A percentile compares a stretch with the other conserved stretches of the same genome.
Conservation (phyloP, 2,329 filamentous ascomycete genomes). For the Capronia americana region DNA sequence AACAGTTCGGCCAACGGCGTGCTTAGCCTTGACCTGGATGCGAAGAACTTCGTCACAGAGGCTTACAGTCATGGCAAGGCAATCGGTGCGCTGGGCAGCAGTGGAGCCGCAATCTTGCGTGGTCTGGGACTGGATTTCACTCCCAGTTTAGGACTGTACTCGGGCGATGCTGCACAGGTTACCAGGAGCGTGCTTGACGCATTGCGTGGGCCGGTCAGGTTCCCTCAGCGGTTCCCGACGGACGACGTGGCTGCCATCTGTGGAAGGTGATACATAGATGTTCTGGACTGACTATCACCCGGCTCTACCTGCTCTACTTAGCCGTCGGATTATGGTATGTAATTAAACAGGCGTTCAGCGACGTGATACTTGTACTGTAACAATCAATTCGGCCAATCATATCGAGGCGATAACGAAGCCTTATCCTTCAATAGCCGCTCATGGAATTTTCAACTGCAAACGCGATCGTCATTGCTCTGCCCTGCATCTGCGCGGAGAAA, state of each 20-base stretch:
- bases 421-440: background rate
- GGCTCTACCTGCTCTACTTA: background rate
- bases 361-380: background rate
- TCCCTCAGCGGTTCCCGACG: constrained; percentile 23
- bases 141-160: constrained; percentile 17
- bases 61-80: constrained; percentile 37
- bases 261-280: background rate
- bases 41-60: constrained; percentile 31
- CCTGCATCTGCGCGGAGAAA: background rate
- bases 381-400: background rate
- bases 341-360: background rate
- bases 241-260: constrained; percentile 12
- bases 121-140: constrained; percentile 13
- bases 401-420: background rate
- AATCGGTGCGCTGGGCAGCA: constrained; percentile 33
- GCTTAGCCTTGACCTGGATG: background rate
- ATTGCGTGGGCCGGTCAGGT: constrained; percentile 26
- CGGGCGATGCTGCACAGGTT: constrained; percentile 16
- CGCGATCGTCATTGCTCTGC: background rate
- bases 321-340: too few species aligned
- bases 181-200: constrained; percentile 25
- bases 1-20: background rate
- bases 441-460: background rate
- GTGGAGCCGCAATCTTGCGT: constrained; percentile 8
- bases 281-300: background rate